These are phyloP conservation scores for Podospora pseudopauciseta DNA, from an alignment of 495 filamentous ascomycete genomes.

Conservation along the genomic window DNA sequence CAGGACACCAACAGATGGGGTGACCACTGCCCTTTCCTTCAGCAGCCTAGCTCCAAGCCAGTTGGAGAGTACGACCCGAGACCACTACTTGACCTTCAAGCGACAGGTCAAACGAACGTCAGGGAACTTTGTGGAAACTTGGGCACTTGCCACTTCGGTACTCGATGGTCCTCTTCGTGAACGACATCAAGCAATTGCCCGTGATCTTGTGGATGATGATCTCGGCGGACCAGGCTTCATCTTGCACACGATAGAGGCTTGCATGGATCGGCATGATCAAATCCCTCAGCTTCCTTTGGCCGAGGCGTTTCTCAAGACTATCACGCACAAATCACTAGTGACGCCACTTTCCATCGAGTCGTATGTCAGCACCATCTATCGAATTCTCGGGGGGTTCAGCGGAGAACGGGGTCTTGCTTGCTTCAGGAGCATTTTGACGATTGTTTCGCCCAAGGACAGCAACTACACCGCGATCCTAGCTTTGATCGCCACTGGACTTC, in stretches of 20 bases:
- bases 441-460: neutral
- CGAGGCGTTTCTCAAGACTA: neutral
- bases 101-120: too few relatives aligned
- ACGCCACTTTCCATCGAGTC: conserved; percentile 13
- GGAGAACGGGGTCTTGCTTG: neutral
- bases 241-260: neutral
- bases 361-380: conserved; percentile 15
- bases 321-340: conserved; percentile 14
- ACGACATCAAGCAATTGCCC: conserved; percentile 2
- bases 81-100: too few relatives aligned
- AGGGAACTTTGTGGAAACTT: neutral
- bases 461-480: neutral
- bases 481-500: neutral
- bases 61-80: too few relatives aligned
- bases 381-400: conserved; percentile 11
- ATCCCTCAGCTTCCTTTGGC: neutral
- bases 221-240: conserved; percentile 8
- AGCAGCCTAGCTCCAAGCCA: too few relatives aligned
- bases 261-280: neutral
- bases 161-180: conserved; percentile 4
- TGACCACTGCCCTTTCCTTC: too few relatives aligned
- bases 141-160: conserved; percentile 2
- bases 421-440: neutral
- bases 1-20: too few relatives aligned
- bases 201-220: conserved; percentile 17